Base-by-base conservation (phyloP, 371 early-diverging fungal genomes). In the Smittium culicis region DNA sequence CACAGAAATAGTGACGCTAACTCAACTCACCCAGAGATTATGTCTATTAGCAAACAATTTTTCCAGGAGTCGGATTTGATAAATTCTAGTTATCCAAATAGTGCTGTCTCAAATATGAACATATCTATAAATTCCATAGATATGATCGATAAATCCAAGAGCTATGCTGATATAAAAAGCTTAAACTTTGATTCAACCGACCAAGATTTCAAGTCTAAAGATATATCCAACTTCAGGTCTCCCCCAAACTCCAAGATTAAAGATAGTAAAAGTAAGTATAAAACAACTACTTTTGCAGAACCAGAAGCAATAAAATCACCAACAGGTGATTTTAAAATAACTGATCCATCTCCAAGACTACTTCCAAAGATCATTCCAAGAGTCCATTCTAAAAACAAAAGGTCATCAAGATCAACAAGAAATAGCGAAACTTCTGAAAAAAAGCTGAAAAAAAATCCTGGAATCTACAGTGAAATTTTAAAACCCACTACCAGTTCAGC, bases 391-490 rank as follows among this genome's bases (percentile, higher is more conserved):
- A 45, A 20, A 20, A 20, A 20, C 20, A 45, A 45, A 45, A 5
- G 45, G 20, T 45, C 45, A 11, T 5, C 11, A 11, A 45, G 20
- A 5, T 45, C 45, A 45, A 45, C 20, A 11, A 11, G 11, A 11
- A 45, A 45, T 20, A 45, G 20, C 20, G 45, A 11, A 20, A 20
- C 45, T 11, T 11, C 11, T 20, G 45, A 45, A 20, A 45, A 45
- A 45, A 45, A 45, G 45, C 45, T 45, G 45, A 45, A 45, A 45
- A 45, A 45, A 45, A 45, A 45, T 45, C 45, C 45, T 45, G 45
- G 45, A 11, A 45, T 45, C 20, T 45, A 45, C 20, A 45, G 45
- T 20, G 45, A 45, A 45, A 45, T 45, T 45, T 45, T 45, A 45
- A 45, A 45, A 20, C 45, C 45, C 5, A 45, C 45, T 45, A 5